Evolutionary conservation across 2,329 filamentous ascomycete species (phyloP).

Genomic region (Lasiodiplodia citricola): DNA sequence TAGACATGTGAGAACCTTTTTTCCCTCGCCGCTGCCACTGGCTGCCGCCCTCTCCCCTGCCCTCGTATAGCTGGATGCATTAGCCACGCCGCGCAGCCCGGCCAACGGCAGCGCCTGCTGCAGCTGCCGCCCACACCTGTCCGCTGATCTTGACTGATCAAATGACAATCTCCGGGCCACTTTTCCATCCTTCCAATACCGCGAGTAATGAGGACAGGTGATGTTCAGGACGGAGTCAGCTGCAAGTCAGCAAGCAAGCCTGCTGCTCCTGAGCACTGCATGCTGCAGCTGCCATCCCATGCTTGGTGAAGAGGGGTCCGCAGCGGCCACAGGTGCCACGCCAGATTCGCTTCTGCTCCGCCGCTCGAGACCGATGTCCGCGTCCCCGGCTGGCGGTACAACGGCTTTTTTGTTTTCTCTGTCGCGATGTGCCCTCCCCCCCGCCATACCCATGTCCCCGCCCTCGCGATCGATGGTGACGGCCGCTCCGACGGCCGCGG

Average conservation of each 20-base stretch:
- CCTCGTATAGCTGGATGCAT: background rate
- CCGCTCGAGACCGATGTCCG: too few relatives aligned
- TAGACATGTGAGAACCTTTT: slow-evolving; percentile 1
- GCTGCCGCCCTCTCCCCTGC: background rate
- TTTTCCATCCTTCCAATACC: background rate
- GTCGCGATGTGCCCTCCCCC: background rate
- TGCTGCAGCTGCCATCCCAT: background rate
- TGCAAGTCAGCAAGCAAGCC: background rate
- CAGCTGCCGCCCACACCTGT: background rate
- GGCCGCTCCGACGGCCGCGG: background rate
- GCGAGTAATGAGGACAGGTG: background rate
- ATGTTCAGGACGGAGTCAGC: background rate
- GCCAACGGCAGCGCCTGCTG: background rate
- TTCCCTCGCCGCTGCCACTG: background rate
- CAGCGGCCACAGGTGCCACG: background rate
- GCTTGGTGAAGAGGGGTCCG: background rate
- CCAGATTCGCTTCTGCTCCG: background rate
- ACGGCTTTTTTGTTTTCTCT: background rate
- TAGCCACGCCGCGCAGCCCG: background rate
- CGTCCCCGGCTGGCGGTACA: background rate
- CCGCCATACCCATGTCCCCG: background rate
- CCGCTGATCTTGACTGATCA: background rate
- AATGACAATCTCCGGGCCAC: background rate
- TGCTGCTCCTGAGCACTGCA: slow-evolving; percentile 12
- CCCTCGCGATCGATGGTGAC: background rate